Conservation (phyloP, 768 basidiomycete genomes). For the Podaxis sp. region DNA sequence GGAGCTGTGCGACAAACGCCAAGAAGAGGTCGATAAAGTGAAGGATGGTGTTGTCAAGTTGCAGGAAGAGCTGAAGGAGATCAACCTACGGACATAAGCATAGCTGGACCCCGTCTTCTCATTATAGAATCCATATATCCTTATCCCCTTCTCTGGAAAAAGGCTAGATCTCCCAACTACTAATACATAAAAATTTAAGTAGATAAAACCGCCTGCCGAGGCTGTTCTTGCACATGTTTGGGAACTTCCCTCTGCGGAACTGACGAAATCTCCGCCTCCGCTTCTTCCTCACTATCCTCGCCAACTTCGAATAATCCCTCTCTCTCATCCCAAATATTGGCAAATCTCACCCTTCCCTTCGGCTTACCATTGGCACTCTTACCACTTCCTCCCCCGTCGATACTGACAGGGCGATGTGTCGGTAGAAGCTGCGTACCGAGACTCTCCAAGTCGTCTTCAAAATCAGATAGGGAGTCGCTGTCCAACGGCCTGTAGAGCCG, state of each 20-base stretch:
- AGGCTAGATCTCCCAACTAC: neutral
- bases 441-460: slow-evolving; percentile 43
- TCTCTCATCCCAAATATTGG: slow-evolving; percentile 71
- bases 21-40: slow-evolving; percentile 44
- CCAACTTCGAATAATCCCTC: slow-evolving; percentile 76
- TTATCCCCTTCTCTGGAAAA: neutral
- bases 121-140: neutral
- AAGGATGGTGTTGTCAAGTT: slow-evolving; percentile 43
- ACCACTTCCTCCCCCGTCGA: neutral
- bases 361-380: slow-evolving; percentile 1
- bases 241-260: slow-evolving; percentile 17
- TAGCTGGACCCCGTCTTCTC: neutral
- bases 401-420: neutral
- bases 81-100: slow-evolving; percentile 14
- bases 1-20: slow-evolving; percentile 38
- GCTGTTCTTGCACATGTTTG: slow-evolving; percentile 7
- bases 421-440: slow-evolving; percentile 15
- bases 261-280: slow-evolving; percentile 17
- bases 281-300: slow-evolving; percentile 54
- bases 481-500: slow-evolving; percentile 76
- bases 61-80: slow-evolving; percentile 31
- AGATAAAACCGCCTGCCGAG: slow-evolving; percentile 7
- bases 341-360: slow-evolving; percentile 16
- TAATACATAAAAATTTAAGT: slow-evolving; percentile 3
- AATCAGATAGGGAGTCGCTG: slow-evolving; percentile 50